Evolutionary conservation across 2,329 filamentous ascomycete species (phyloP), one percentile per base, ranked within the genome.

Genomic region (Clonostachys rhizophaga): DNA sequence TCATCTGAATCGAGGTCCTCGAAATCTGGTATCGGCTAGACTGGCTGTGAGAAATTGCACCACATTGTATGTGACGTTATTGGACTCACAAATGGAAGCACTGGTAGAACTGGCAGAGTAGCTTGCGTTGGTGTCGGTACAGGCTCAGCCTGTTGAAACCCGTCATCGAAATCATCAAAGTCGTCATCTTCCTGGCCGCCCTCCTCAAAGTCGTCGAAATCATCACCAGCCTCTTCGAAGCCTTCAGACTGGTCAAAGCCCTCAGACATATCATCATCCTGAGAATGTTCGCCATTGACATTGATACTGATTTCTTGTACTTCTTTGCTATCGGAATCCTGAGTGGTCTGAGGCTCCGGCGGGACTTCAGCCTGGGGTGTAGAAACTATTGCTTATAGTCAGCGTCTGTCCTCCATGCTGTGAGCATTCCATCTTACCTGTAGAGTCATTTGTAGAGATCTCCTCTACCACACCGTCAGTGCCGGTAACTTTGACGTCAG

Each of bases 81-180:
- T 6, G 34, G 8, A 42, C 70, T 60, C 64, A 75, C 69, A 58
- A 74, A 73, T 59, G 76, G 72, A 54, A 76, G 63, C 46, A 63
- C 60, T 18, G 65, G 61, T 50, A 67, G 64, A 42, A 59, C 49
- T 50, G 65, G 59, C 48, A 65, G 60, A 52, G 65, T 53, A 40
- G 61, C 51, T 41, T 59, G 58, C 43, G 61, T 48, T 39, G 65
- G 54, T 30, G 24, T 30, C 24, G 24, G 24, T 30, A 30, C 24
- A 30, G 66, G 60, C 47, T 72, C 71, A 48, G 78, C 63, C 61
- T 81, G 72, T 58, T 89, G 78, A 60, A 89, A 89, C 36, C 75
- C 83, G 54, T 85, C 86, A 59, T 87, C 84, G 65, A 89, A 90
- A 58, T 88, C 85, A 57, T 82, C 81, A 67, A 85, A 84, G 57